These are phyloP conservation scores for Coemansia javaensis DNA, from an alignment of 192 early-diverging fungal species.

Conservation along the genomic window DNA sequence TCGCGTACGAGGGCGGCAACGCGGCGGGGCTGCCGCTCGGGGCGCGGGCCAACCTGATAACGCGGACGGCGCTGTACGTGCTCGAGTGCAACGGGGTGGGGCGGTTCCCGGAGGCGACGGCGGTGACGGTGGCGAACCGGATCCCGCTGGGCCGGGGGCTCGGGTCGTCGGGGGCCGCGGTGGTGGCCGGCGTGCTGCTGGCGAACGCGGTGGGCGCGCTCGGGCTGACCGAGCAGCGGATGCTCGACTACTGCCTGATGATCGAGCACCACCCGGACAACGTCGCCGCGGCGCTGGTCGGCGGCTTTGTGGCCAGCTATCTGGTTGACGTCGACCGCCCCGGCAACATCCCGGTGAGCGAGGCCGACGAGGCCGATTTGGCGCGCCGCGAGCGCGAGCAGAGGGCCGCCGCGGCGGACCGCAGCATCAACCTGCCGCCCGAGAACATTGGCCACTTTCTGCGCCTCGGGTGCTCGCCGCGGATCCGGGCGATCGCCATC, in stretches of 20 bases:
- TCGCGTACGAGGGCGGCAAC: conserved; percentile 44
- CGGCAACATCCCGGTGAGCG: conserved; percentile 32
- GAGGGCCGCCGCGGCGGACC: conserved; percentile 11
- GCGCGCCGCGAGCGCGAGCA: conserved; percentile 18
- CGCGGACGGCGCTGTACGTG: conserved; percentile 87
- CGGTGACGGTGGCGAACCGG: conserved; percentile 77
- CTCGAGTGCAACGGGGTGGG: conserved; percentile 62
- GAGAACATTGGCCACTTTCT: conserved; percentile 66
- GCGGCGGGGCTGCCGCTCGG: conserved; percentile 74
- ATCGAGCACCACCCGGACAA: conserved; percentile 99
- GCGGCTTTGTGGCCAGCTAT: conserved; percentile 91
- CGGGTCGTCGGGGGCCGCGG: conserved; percentile 94
- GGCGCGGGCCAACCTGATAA: conserved; percentile 80
- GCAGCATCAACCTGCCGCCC: conserved; percentile 45
- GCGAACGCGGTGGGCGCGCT: conserved; percentile 73
- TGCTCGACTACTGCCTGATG: conserved; percentile 88
- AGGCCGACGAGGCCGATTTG: conserved; percentile 10
- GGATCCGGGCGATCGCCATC: conserved; percentile 70
- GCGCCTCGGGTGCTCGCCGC: conserved; percentile 60
- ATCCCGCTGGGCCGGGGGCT: conserved; percentile 96
- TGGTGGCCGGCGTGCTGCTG: conserved; percentile 86
- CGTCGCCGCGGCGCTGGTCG: conserved; percentile 87
- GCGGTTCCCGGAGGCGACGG: conserved; percentile 59
- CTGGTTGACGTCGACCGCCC: conserved; percentile 53
- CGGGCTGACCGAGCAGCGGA: conserved; percentile 61